Conservation (phyloP, 306 rosid genomes). For the Canavalia gladiata region DNA sequence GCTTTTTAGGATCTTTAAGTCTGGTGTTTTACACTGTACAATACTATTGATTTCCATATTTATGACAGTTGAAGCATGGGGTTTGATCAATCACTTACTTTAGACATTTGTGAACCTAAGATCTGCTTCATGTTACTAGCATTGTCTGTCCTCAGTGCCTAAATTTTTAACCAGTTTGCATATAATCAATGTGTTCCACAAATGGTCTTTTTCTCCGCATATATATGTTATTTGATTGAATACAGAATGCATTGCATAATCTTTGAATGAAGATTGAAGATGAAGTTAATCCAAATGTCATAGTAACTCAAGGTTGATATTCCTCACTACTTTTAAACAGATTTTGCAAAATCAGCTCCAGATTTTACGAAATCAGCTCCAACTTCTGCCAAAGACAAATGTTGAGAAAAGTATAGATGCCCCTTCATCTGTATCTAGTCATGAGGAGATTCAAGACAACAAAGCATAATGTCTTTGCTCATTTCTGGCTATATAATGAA, state of each 20-base stretch:
- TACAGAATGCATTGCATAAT: neutral
- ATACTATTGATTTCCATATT: neutral
- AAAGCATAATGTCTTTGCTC: constrained; percentile 31
- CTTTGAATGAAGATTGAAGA: constrained; percentile 33
- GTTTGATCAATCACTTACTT: neutral
- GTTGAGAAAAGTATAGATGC: constrained; percentile 47
- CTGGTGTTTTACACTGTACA: neutral
- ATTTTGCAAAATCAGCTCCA: constrained; percentile 63
- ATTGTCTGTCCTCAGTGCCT: neutral
- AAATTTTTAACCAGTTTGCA: neutral
- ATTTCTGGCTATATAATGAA: constrained; percentile 35
- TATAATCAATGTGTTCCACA: neutral
- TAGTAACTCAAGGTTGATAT: neutral
- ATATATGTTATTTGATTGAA: neutral
- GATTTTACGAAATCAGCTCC: constrained; percentile 67
- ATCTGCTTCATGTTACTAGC: neutral
- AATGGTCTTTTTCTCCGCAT: neutral
- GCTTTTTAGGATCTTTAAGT: neutral
- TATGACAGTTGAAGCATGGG: neutral
- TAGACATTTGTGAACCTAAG: constrained; percentile 14
- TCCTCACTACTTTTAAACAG: constrained; percentile 35
- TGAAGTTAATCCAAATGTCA: constrained; percentile 1
- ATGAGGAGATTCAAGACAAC: constrained; percentile 36
- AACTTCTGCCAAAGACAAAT: constrained; percentile 56
- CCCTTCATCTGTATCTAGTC: constrained; percentile 46